Evolutionary conservation across 2,329 filamentous ascomycete species (phyloP).

Genomic region (Akanthomyces muscarius): DNA sequence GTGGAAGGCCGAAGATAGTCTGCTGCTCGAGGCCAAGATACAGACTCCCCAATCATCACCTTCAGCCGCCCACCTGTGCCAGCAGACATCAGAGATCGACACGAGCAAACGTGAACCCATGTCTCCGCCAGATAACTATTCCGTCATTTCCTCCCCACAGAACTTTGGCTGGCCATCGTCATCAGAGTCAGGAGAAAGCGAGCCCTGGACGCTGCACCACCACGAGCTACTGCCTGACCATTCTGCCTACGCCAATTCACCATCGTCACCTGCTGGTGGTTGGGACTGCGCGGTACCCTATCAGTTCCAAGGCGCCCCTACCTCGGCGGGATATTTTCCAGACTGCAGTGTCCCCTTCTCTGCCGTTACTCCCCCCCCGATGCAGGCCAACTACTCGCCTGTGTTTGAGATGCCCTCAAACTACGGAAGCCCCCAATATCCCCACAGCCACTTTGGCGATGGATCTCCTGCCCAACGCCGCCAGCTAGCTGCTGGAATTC

Average conservation of each 20-base stretch:
- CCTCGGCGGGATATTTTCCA: constrained; percentile 1
- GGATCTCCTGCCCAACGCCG: neutral
- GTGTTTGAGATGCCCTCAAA: neutral
- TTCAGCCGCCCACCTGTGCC: neutral
- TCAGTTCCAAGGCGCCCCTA: constrained; percentile 1
- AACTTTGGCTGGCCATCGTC: constrained; percentile 2
- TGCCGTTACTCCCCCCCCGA: neutral
- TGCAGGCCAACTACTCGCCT: constrained; percentile 9
- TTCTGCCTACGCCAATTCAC: constrained; percentile 1
- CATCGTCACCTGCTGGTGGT: neutral
- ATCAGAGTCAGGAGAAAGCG: constrained; percentile 6
- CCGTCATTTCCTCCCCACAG: neutral
- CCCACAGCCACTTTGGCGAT: neutral
- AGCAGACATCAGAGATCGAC: neutral
- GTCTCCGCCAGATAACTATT: constrained; percentile 10
- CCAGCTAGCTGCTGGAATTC: neutral
- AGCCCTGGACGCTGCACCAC: constrained; percentile 7
- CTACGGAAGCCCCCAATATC: constrained; percentile 1
- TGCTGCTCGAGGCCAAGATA: neutral
- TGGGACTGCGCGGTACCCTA: constrained; percentile 3
- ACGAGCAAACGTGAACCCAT: constrained; percentile 6
- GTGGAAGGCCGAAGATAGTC: neutral
- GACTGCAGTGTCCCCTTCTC: neutral
- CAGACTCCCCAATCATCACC: neutral
- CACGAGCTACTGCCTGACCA: constrained; percentile 7